A percentile compares a stretch with the other conserved stretches of the same genome.
These are phyloP conservation scores for Parastagonospora avenae DNA, from an alignment of 2,329 filamentous ascomycete species.

Conservation along the genomic window DNA sequence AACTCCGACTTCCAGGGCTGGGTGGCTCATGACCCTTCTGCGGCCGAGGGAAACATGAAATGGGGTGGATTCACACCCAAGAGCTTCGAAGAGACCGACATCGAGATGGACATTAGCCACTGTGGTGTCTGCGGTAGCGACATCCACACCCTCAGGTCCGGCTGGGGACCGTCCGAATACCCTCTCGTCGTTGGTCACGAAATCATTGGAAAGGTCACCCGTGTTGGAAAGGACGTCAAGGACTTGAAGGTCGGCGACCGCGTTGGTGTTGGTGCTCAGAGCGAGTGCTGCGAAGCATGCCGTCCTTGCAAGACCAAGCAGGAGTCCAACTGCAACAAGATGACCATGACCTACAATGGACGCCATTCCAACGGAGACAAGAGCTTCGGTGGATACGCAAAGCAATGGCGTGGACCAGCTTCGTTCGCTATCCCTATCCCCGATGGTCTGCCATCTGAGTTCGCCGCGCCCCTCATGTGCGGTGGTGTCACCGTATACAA, in stretches of 20 bases:
- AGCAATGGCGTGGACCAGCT: constrained; percentile 73
- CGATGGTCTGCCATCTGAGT: constrained; percentile 64
- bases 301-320: constrained; percentile 52
- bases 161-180: constrained; percentile 57
- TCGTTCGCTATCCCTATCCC: constrained; percentile 77
- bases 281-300: constrained; percentile 56
- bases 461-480: constrained; percentile 80
- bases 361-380: constrained; percentile 63
- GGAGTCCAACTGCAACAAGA: constrained; percentile 53
- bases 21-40: constrained; percentile 57
- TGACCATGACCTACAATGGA: constrained; percentile 54
- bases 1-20: constrained; percentile 58
- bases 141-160: constrained; percentile 43
- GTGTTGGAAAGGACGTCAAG: constrained; percentile 49
- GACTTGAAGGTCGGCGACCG: constrained; percentile 66
- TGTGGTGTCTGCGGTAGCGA: constrained; percentile 46
- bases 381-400: constrained; percentile 67
- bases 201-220: constrained; percentile 47
- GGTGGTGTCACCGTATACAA: constrained; percentile 81
- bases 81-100: constrained; percentile 69
- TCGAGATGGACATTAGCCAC: constrained; percentile 48
- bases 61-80: constrained; percentile 55
- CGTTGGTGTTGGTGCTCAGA: constrained; percentile 57
- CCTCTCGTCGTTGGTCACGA: constrained; percentile 52
- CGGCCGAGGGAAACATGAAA: constrained; percentile 60